Percentiles rank a stretch among this genome's conserved stretches.
phyloP scores from a whole-genome alignment of 2,329 filamentous ascomycete genomes.

The Ophiostoma populinum region DNA sequence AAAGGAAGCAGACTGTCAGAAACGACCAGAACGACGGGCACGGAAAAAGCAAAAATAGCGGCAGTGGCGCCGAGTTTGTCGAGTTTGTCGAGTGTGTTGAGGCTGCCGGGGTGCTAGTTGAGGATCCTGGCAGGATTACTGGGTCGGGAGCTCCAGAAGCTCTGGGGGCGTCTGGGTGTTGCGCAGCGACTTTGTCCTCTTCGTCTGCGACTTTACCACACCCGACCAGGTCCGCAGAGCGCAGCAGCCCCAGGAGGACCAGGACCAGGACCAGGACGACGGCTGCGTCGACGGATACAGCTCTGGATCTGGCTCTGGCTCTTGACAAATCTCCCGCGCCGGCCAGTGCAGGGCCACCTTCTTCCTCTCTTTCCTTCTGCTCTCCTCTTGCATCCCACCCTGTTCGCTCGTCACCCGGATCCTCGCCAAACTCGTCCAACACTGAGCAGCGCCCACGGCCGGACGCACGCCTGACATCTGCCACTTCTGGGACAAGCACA shows the following conservation, averaged over 20 bases:
- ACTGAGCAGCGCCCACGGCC: too few species aligned
- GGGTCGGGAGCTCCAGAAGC: background rate
- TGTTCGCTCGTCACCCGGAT: background rate
- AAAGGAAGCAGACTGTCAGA: too few species aligned
- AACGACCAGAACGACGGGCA: background rate
- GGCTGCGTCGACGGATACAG: background rate
- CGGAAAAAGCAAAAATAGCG: background rate
- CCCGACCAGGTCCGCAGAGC: too few species aligned
- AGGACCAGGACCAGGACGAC: background rate
- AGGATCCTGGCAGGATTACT: constrained; percentile 1
- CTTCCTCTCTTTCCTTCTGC: constrained; percentile 1
- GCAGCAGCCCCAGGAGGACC: too few species aligned
- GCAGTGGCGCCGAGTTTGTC: too few species aligned
- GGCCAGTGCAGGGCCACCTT: too few species aligned
- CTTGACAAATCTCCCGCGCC: background rate
- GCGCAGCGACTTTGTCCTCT: background rate
- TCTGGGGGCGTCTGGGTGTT: background rate
- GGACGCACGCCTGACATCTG: too few species aligned
- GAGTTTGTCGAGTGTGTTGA: too few species aligned
- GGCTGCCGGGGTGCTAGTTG: constrained; percentile 5
- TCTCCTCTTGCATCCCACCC: background rate
- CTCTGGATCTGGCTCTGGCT: background rate
- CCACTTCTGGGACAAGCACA: too few species aligned
- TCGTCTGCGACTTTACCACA: too few species aligned
- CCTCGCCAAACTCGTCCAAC: background rate